Evolutionary conservation across 2,329 filamentous ascomycete genomes (phyloP).

Genomic region (Tolypocladium pustulatum): DNA sequence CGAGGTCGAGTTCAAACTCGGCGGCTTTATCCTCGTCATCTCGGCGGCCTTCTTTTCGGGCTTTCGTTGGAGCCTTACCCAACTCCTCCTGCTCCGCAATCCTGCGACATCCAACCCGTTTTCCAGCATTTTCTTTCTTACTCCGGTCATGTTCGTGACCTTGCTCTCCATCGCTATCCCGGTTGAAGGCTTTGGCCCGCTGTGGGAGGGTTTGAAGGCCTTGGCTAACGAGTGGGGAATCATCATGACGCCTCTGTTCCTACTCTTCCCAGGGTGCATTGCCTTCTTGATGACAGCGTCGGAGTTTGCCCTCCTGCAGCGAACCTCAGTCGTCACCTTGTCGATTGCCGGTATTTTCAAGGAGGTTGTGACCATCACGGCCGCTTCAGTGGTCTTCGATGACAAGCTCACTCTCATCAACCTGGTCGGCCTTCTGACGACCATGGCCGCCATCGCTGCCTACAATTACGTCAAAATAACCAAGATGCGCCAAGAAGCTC

Average conservation of each 20-base stretch:
- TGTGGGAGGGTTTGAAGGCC: slow-evolving; percentile 53
- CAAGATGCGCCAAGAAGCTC: slow-evolving; percentile 75
- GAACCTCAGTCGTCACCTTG: slow-evolving; percentile 89
- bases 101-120: slow-evolving; percentile 95
- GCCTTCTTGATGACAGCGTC: slow-evolving; percentile 96
- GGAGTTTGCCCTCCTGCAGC: slow-evolving; percentile 89
- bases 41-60: slow-evolving; percentile 89
- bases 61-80: slow-evolving; percentile 96
- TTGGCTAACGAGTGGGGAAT: slow-evolving; percentile 60
- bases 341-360: slow-evolving; percentile 98
- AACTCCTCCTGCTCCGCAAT: slow-evolving; percentile 88
- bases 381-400: slow-evolving; percentile 78
- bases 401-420: slow-evolving; percentile 84
- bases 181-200: slow-evolving; percentile 65
- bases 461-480: slow-evolving; percentile 95
- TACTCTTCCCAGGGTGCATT: slow-evolving; percentile 82
- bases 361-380: slow-evolving; percentile 90
- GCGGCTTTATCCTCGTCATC: slow-evolving; percentile 89
- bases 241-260: slow-evolving; percentile 55
- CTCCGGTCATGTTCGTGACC: slow-evolving; percentile 87
- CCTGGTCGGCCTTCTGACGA: slow-evolving; percentile 75
- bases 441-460: slow-evolving; percentile 71
- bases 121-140: slow-evolving; percentile 94
- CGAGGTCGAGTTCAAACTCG: slow-evolving; percentile 77
- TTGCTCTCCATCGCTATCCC: slow-evolving; percentile 73